These are phyloP conservation scores for Rhizodiscina lignyota DNA, from an alignment of 495 filamentous ascomycete species.

Conservation along the genomic window DNA sequence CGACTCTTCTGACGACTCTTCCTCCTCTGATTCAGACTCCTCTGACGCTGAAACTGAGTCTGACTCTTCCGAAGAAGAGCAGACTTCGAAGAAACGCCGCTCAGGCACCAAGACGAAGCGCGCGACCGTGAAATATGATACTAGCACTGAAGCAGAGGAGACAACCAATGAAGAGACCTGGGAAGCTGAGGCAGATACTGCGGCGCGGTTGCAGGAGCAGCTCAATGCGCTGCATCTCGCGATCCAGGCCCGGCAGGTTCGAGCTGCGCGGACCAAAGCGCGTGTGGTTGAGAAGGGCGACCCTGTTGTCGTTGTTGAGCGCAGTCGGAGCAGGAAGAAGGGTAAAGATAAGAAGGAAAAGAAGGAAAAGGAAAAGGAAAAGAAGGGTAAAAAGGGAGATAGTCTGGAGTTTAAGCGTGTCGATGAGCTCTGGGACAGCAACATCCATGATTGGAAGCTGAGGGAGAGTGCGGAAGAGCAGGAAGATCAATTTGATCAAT, in stretches of 20 bases:
- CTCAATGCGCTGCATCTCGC: background rate
- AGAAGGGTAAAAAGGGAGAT: constrained; percentile 6
- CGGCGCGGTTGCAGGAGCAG: background rate
- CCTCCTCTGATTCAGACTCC: constrained; percentile 1
- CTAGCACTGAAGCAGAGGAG: constrained; percentile 1
- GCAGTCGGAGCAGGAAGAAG: background rate
- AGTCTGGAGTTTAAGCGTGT: constrained; percentile 75
- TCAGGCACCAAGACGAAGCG: background rate
- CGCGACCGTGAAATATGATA: background rate
- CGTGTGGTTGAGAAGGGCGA: background rate
- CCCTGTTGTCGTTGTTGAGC: background rate
- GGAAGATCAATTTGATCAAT: constrained; percentile 67
- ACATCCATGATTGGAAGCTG: constrained; percentile 69
- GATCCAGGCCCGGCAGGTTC: background rate
- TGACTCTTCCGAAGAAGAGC: constrained; percentile 1
- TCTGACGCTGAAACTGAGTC: constrained; percentile 1
- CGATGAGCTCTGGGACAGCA: constrained; percentile 46
- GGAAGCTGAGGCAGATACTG: background rate
- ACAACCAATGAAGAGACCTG: background rate
- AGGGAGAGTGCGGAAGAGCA: constrained; percentile 63
- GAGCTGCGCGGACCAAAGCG: background rate
- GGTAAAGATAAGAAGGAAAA: constrained; percentile 2
- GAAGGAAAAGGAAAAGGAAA: constrained; percentile 2
- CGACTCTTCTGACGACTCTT: background rate
- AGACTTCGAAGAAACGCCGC: background rate